Conservation (phyloP, 2,329 filamentous ascomycete genomes). For the Xylariaceae sp. region DNA sequence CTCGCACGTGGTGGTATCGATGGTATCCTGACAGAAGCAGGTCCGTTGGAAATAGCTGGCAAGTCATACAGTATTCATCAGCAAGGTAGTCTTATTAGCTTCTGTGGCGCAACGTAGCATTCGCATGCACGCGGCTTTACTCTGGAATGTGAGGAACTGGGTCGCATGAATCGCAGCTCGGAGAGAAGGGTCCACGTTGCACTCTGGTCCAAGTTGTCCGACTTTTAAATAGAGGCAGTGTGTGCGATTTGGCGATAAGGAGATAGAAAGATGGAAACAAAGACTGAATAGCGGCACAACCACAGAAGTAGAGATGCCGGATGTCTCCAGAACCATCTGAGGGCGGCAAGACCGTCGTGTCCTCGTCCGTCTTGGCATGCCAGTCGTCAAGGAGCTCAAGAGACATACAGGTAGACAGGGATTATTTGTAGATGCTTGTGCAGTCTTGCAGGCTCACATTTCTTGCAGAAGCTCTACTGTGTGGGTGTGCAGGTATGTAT, state of each 20-base stretch:
- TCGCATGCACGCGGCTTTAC: conserved; percentile 12
- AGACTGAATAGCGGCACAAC: background rate
- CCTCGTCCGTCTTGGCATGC: conserved; percentile 12
- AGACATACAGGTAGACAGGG: too few relatives aligned
- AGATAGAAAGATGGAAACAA: too few relatives aligned
- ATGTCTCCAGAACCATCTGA: conserved; percentile 1
- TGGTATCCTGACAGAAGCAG: too few relatives aligned
- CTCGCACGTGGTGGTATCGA: too few relatives aligned
- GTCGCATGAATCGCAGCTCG: background rate
- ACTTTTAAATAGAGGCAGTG: background rate
- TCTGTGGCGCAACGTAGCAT: conserved; percentile 17
- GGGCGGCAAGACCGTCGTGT: conserved; percentile 8
- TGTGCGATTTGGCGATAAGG: too few relatives aligned
- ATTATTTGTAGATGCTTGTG: too few relatives aligned
- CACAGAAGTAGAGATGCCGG: conserved; percentile 3
- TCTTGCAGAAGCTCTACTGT: too few relatives aligned
- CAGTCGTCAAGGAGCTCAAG: background rate
- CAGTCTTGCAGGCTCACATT: too few relatives aligned
- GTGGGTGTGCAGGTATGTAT: too few relatives aligned
- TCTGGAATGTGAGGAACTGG: background rate
- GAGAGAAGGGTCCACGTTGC: background rate
- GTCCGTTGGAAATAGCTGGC: too few relatives aligned
- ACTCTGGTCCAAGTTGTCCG: background rate
- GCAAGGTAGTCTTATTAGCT: background rate
- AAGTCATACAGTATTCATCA: too few relatives aligned